Evolutionary conservation across 2,329 filamentous ascomycete species (phyloP).

Genomic region (Colletotrichum cuscutae): DNA sequence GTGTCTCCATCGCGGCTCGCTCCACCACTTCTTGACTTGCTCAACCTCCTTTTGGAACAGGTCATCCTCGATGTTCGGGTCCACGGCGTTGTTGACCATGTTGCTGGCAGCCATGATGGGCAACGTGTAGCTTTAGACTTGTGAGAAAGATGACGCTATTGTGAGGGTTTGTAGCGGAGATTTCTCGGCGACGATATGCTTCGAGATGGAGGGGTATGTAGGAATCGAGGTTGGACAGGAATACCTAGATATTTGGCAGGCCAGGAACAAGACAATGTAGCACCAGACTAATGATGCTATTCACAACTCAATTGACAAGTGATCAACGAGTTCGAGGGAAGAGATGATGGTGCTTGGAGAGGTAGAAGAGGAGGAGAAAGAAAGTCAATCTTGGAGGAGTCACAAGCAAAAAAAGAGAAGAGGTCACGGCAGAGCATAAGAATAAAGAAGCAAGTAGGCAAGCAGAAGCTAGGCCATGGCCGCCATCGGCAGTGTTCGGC

Average conservation of each 20-base stretch:
- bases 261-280: neutral
- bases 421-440: conserved; percentile 1
- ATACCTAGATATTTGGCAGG: neutral
- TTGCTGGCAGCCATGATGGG: conserved; percentile 69
- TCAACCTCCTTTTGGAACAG: conserved; percentile 85
- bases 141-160: neutral
- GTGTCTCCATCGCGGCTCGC: conserved; percentile 88
- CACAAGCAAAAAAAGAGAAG: conserved; percentile 33
- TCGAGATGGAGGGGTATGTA: neutral
- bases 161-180: neutral
- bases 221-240: neutral
- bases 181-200: neutral
- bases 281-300: conserved; percentile 31
- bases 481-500: conserved; percentile 34
- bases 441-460: conserved; percentile 23
- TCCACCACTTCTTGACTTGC: conserved; percentile 94
- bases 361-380: conserved; percentile 32
- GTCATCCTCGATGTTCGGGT: conserved; percentile 68
- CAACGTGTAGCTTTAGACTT: conserved; percentile 5
- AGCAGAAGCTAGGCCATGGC: conserved; percentile 31
- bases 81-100: conserved; percentile 68
- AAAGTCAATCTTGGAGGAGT: conserved; percentile 35
- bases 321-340: conserved; percentile 18
- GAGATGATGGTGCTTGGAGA: conserved; percentile 12
- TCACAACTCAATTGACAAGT: conserved; percentile 13